Base-by-base conservation (phyloP, 2,329 filamentous ascomycete species). In the Fusarium sarcochroum region DNA sequence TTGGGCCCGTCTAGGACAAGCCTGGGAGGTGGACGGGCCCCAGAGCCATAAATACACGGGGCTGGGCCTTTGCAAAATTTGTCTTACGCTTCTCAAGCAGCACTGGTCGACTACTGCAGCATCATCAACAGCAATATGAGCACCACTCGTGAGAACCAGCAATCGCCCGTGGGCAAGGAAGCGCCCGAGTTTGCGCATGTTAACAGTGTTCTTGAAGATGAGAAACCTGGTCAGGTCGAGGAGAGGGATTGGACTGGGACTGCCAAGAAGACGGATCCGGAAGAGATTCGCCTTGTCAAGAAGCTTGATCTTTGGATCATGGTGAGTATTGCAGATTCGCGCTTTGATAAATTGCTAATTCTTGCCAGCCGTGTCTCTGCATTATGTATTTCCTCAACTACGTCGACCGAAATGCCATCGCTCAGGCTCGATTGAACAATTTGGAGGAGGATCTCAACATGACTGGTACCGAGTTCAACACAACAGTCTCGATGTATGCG, bases 381-480 rank as follows among this genome's bases (percentile, higher is more conserved):
- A 38, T 79, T 8, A 84, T 82, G 79, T 83, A 82, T 51, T 83
- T 81, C 56, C 73, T 82, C 42, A 83, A 81, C 65, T 81, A 81
- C 56, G 75, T 83, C 58, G 82, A 84, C 38, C 75, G 81, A 30
- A 83, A 83, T 40, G 81, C 81, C 42, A 83, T 85, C 52, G 81
- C 81, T 1, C 81, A 83, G 42, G 82, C 82, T 7, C 79, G 82
- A 57, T 69, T 82, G 11, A 85, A 85, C 4, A 82, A 83, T 11
- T 68, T 85, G 5, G 81, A 84, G 59, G 71, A 79, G 11, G 83
- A 89, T 54, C 78, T 89, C 1, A 77, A 77, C 7, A 86, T 89
- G 83, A 77, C 72, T 2, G 85, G 85, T 14, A 87, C 83, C 4
- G 83, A 89, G 55, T 89, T 87, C 71, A 88, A 86, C 47, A 78